Evolutionary conservation across 495 filamentous ascomycete species (phyloP).

Genomic region (Aspergillus funiculosus): DNA sequence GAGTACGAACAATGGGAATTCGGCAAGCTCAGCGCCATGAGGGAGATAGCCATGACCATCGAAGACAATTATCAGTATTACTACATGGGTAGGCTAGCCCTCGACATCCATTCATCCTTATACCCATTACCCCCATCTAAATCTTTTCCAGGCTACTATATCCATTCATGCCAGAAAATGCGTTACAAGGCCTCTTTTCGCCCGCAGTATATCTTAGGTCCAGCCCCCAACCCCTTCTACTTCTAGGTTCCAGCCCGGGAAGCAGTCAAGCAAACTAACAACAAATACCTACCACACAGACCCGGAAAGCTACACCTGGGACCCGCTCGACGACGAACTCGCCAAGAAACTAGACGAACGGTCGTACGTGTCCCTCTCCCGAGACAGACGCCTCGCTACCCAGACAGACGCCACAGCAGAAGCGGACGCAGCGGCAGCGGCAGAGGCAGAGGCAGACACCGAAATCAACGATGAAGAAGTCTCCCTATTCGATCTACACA

Average conservation of each 20-base stretch:
- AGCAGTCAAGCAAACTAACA: not conserved
- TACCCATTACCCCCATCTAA: not conserved
- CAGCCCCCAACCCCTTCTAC: slow-evolving; percentile 11
- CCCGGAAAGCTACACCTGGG: slow-evolving; percentile 70
- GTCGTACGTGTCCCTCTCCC: slow-evolving; percentile 64
- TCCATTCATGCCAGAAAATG: slow-evolving; percentile 71
- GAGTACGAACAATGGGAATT: slow-evolving; percentile 73
- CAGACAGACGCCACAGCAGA: slow-evolving; percentile 6
- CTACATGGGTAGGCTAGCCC: slow-evolving; percentile 57
- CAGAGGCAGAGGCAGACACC: slow-evolving; percentile 20
- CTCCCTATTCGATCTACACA: slow-evolving; percentile 61
- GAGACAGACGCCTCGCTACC: slow-evolving; percentile 31
- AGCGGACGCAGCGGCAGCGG: slow-evolving; percentile 14
- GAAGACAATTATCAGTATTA: slow-evolving; percentile 71
- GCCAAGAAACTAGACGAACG: slow-evolving; percentile 56
- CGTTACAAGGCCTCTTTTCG: slow-evolving; percentile 84
- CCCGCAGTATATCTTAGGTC: slow-evolving; percentile 74
- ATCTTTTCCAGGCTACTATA: slow-evolving; percentile 54
- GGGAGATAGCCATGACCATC: slow-evolving; percentile 72
- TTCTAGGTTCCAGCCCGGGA: too few species aligned
- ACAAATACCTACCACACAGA: slow-evolving; percentile 43
- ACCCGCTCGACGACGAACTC: slow-evolving; percentile 62
- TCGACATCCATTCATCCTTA: not conserved
- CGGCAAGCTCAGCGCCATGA: slow-evolving; percentile 81
- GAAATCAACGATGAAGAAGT: slow-evolving; percentile 37